phyloP scores from a whole-genome alignment of 1,284 basidiomycete genomes.

The Earliella scabrosa region DNA sequence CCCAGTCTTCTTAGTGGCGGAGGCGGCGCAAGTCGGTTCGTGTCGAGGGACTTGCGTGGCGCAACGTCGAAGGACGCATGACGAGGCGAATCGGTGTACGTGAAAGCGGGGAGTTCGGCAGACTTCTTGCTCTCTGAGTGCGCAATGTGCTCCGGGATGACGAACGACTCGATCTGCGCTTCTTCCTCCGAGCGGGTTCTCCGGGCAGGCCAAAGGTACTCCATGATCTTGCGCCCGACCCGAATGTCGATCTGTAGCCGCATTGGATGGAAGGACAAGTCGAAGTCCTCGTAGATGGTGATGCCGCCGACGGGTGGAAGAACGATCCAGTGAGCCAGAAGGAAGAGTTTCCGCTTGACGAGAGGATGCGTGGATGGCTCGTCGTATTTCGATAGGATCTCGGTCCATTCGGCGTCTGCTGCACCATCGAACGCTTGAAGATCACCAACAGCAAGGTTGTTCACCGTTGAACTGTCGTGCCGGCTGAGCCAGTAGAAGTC shows the following conservation, averaged over 20 bases:
- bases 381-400: constrained; percentile 83
- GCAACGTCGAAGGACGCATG: constrained; percentile 35
- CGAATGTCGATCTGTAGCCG: constrained; percentile 86
- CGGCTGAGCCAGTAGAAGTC: constrained; percentile 87
- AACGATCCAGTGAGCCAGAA: constrained; percentile 79
- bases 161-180: constrained; percentile 30
- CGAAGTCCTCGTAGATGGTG: constrained; percentile 86
- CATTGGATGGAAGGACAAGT: constrained; percentile 86
- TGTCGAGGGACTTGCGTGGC: constrained; percentile 29
- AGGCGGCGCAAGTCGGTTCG: constrained; percentile 33
- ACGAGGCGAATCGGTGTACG: constrained; percentile 24
- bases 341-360: constrained; percentile 69
- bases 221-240: constrained; percentile 84
- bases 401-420: constrained; percentile 83
- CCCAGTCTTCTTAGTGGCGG: constrained; percentile 52
- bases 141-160: constrained; percentile 16
- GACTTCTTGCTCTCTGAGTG: constrained; percentile 1
- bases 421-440: constrained; percentile 90
- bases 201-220: constrained; percentile 85
- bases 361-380: constrained; percentile 71
- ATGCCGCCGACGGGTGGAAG: constrained; percentile 95
- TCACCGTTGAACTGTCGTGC: constrained; percentile 88
- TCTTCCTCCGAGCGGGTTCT: constrained; percentile 44
- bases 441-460: constrained; percentile 79
- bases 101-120: constrained; percentile 20